These are phyloP conservation scores for Sungouiella thailandica DNA, from an alignment of 805 yeast genomes.

Conservation along the genomic window DNA sequence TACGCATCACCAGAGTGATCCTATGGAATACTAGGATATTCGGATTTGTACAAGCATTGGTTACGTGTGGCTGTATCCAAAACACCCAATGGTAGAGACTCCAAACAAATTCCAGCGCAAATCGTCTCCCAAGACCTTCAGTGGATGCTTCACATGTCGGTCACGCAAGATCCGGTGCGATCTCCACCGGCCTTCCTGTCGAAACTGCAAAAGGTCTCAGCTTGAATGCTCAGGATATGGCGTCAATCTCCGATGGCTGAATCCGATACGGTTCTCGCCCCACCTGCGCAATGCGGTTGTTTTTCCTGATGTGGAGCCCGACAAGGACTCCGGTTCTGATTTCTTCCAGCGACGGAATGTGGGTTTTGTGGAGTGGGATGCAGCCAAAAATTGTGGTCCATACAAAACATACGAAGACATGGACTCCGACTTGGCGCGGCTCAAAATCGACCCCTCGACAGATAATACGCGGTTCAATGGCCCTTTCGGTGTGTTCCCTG, in stretches of 20 bases:
- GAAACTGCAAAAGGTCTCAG: conserved; percentile 64
- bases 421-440: conserved; percentile 56
- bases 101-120: too few relatives aligned
- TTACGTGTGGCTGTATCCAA: too few relatives aligned
- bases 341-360: conserved; percentile 66
- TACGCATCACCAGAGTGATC: too few relatives aligned
- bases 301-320: conserved; percentile 21
- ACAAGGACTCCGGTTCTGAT: conserved; percentile 26
- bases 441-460: conserved; percentile 31
- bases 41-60: too few relatives aligned
- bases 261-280: conserved; percentile 36
- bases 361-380: conserved; percentile 69
- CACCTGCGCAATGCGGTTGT: conserved; percentile 25
- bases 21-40: too few relatives aligned
- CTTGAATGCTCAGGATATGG: conserved; percentile 78
- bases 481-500: conserved; percentile 73
- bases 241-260: conserved; percentile 76
- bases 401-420: conserved; percentile 78
- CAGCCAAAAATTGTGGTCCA: conserved; percentile 36
- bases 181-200: conserved; percentile 61
- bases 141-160: conserved; percentile 88
- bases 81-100: too few relatives aligned
- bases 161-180: conserved; percentile 80
- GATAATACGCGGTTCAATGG: conserved; percentile 51
- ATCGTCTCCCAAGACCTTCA: conserved; percentile 55